A percentile compares a stretch with the other conserved stretches of the same genome.
Conservation (phyloP, 2,329 filamentous ascomycete genomes). For the Aspergillus intermedius region DNA sequence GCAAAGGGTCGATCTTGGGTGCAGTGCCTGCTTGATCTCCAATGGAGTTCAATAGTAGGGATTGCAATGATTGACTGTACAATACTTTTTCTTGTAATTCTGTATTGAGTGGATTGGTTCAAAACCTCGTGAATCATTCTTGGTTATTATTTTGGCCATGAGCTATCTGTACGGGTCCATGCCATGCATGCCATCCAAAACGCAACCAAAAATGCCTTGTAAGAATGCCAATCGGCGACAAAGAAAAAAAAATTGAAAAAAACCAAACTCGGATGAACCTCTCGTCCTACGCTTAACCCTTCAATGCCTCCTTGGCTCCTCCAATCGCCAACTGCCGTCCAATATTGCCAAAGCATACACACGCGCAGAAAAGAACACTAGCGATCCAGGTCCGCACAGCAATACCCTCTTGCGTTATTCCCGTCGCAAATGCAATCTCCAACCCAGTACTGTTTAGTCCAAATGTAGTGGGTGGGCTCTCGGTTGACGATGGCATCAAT, state of each 20-base stretch:
- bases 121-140: too few species aligned
- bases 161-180: too few species aligned
- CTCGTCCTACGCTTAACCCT: not conserved
- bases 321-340: constrained; percentile 67
- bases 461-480: constrained; percentile 21
- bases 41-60: constrained; percentile 39
- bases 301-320: constrained; percentile 11
- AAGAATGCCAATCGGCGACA: too few species aligned
- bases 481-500: constrained; percentile 64
- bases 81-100: constrained; percentile 18
- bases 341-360: constrained; percentile 93
- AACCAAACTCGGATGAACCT: not conserved
- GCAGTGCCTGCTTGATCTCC: constrained; percentile 44
- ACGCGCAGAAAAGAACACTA: constrained; percentile 90
- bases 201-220: too few species aligned
- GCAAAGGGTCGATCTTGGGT: constrained; percentile 50
- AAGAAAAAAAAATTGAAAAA: not conserved
- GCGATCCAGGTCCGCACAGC: constrained; percentile 76
- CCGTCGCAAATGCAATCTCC: constrained; percentile 25
- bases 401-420: constrained; percentile 48
- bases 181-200: too few species aligned
- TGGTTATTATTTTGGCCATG: too few species aligned
- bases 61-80: constrained; percentile 56
- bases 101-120: not conserved
- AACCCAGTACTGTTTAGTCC: constrained; percentile 23